These are phyloP conservation scores for Phytophthora tentaculata DNA, from an alignment of 352 stramenopile genomes.

Conservation along the genomic window DNA sequence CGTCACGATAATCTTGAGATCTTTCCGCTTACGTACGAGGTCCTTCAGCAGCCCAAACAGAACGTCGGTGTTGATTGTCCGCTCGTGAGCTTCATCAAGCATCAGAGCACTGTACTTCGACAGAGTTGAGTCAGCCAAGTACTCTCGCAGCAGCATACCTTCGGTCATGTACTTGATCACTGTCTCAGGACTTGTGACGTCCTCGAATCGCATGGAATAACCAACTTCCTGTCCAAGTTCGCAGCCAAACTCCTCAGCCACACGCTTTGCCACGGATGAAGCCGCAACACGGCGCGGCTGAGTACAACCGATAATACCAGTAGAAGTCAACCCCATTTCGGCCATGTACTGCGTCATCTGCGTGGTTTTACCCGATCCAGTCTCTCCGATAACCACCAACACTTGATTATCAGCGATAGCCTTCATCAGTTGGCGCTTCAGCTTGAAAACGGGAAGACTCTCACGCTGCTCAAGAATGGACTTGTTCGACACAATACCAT, in stretches of 20 bases:
- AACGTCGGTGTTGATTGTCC: constrained; percentile 98
- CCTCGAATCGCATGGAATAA: constrained; percentile 91
- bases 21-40: constrained; percentile 82
- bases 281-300: constrained; percentile 98
- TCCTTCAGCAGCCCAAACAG: constrained; percentile 97
- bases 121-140: constrained; percentile 96
- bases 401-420: constrained; percentile 96
- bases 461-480: constrained; percentile 97
- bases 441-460: constrained; percentile 95
- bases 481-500: constrained; percentile 96
- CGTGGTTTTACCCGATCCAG: constrained; percentile 98
- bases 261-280: constrained; percentile 97
- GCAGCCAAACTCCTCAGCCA: constrained; percentile 97
- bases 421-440: constrained; percentile 96
- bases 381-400: constrained; percentile 99
- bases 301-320: constrained; percentile 97
- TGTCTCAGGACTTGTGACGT: constrained; percentile 90
- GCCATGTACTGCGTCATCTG: constrained; percentile 99
- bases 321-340: constrained; percentile 97
- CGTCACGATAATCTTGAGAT: constrained; percentile 92
- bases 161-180: constrained; percentile 99
- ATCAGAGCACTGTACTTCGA: constrained; percentile 96
- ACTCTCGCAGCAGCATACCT: constrained; percentile 99
- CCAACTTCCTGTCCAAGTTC: constrained; percentile 94
- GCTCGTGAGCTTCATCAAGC: constrained; percentile 99